These are phyloP conservation scores for Dujonia santamariae DNA, from an alignment of 1,139 yeast genomes.

Conservation along the genomic window DNA sequence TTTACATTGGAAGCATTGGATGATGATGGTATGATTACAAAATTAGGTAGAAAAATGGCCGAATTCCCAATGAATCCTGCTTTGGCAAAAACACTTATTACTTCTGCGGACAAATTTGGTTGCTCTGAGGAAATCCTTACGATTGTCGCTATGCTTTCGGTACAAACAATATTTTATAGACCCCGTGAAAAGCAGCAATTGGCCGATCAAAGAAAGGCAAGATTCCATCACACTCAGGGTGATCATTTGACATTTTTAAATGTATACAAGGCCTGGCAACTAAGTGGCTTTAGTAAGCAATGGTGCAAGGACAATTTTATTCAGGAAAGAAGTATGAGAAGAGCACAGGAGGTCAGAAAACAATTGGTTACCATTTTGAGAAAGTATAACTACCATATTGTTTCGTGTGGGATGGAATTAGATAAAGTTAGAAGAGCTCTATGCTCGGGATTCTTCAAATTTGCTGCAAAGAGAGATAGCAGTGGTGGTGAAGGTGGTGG, in stretches of 20 bases:
- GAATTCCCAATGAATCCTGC: constrained; percentile 96
- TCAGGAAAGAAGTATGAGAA: constrained; percentile 74
- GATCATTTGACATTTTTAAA: constrained; percentile 85
- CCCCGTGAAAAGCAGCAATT: constrained; percentile 66
- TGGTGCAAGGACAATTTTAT: constrained; percentile 86
- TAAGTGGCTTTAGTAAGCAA: constrained; percentile 53
- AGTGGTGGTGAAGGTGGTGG: constrained; percentile 50
- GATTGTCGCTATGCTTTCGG: constrained; percentile 89
- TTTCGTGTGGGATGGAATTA: constrained; percentile 60
- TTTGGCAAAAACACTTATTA: constrained; percentile 74
- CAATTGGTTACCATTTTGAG: constrained; percentile 68
- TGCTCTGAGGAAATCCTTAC: constrained; percentile 84
- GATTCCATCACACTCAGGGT: constrained; percentile 76
- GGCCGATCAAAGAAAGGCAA: constrained; percentile 76
- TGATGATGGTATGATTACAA: constrained; percentile 71
- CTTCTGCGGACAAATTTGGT: constrained; percentile 60
- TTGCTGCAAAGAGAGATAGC: constrained; percentile 70
- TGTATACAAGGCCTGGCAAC: constrained; percentile 76
- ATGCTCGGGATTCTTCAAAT: constrained; percentile 85
- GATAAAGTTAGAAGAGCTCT: constrained; percentile 69
- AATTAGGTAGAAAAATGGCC: constrained; percentile 79
- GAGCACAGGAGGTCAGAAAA: constrained; percentile 75
- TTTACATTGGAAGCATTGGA: constrained; percentile 82
- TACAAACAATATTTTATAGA: constrained; percentile 79
- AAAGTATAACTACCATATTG: constrained; percentile 47